phyloP scores from a whole-genome alignment of 176 grass and related monocot species.

The Phoenix roebelenii region DNA sequence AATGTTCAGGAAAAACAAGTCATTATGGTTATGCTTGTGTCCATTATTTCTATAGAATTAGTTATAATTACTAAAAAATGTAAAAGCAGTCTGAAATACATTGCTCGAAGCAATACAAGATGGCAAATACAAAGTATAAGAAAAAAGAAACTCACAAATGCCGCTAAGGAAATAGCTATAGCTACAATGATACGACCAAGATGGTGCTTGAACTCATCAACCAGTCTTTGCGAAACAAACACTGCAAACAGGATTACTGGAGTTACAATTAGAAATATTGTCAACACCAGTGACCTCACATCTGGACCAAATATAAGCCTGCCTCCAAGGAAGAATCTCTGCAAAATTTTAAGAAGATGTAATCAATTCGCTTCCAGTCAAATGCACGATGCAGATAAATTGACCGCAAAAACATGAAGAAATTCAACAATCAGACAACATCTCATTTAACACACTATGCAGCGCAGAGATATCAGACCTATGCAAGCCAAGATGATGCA shows the following conservation, averaged over 20 bases:
- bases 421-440: no score
- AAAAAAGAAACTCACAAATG: conserved; percentile 46
- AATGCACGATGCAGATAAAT: no score
- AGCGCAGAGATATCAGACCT: no score
- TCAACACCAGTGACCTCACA: conserved; percentile 66
- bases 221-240: conserved; percentile 55
- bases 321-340: conserved; percentile 70
- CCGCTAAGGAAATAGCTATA: conserved; percentile 49
- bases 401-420: no score
- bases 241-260: conserved; percentile 53
- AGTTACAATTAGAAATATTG: conserved; percentile 58
- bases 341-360: not conserved
- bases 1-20: no score
- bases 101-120: not conserved
- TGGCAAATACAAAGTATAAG: not conserved
- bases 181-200: conserved; percentile 43
- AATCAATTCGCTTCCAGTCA: not conserved
- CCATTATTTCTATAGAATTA: no score
- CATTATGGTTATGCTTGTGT: no score
- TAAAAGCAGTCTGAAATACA: no score
- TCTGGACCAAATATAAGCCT: conserved; percentile 89
- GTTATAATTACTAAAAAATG: no score
- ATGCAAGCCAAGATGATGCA: no score
- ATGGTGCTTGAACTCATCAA: conserved; percentile 36
- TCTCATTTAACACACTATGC: no score